Evolutionary conservation across 176 grass and related monocot genomes (phyloP), one percentile per base, ranked within the genome.

Genomic region (Elaeis guineensis): DNA sequence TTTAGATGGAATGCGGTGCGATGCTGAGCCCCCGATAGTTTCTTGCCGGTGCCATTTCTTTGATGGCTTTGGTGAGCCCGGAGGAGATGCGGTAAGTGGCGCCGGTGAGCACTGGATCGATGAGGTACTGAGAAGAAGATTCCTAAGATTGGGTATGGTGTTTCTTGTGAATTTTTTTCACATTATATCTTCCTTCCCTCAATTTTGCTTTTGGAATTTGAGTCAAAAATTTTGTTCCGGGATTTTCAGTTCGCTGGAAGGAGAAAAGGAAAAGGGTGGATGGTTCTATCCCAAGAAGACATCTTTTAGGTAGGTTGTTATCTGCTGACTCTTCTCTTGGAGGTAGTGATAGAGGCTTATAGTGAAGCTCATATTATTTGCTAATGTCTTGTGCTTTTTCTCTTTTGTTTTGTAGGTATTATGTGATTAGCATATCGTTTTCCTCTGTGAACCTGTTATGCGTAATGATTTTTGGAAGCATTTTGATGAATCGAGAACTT

Each of bases 31-130:
- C 1, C 84, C 81, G 23, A 64, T 85, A 19, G 75, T 76, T 2
- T 88, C 87, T 16, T 97, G 87, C 62, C 75, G 78, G 19, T 97
- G 87, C 70, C 84, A 97, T 72, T 97, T 97, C 81, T 97, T 97
- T 70, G 84, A 91, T 50, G 87, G 84, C 5, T 80, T 81, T 21
- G 63, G 69, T 25, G 83, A 86, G 64, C 50, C 79, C n/a, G 71
- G 35, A 44, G 65, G 16, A 59, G 69, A 75, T 24, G 76, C 29
- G 20, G 77, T 28, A 56, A 51, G 19, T 3, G 9, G 64, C 21
- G 17, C 17, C 58, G 83, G 60, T 53, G 83, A 79, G 49, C 92
- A 91, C 53, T 97, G 92, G 92, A 76, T 97, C 21, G 87, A 97
- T 77, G 80, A 91, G 53, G 84, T 97, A 21, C 73, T 97, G 50